These are phyloP conservation scores for Sphenostylis stenocarpa DNA, from an alignment of 306 rosid genomes.

Conservation along the genomic window DNA sequence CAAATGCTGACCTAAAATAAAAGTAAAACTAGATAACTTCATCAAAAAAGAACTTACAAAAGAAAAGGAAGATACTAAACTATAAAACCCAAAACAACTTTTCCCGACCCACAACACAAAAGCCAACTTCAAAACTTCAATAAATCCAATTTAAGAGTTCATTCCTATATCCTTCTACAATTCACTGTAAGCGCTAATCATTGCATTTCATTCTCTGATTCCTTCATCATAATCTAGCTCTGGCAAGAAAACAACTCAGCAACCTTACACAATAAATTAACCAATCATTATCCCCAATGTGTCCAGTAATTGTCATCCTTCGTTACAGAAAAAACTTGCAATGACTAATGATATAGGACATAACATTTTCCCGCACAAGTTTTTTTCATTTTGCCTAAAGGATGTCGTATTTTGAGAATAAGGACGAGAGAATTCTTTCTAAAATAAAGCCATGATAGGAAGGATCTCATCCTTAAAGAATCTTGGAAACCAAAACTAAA, in stretches of 20 bases:
- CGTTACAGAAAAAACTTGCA: neutral
- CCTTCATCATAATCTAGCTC: neutral
- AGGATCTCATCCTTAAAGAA: neutral
- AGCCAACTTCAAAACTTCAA: constrained; percentile 3
- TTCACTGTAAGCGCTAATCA: neutral
- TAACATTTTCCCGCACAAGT: too few species aligned
- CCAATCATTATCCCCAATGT: neutral
- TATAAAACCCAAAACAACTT: neutral
- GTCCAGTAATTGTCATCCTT: neutral
- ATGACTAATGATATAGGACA: neutral
- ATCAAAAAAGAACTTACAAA: neutral
- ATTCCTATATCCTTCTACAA: neutral
- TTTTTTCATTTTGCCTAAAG: neutral
- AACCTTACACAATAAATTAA: neutral
- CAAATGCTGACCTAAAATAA: neutral
- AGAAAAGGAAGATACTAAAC: neutral
- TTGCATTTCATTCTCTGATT: neutral
- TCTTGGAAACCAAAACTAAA: neutral
- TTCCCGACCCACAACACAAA: neutral
- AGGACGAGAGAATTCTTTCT: neutral
- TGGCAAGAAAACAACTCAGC: neutral
- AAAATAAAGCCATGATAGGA: neutral
- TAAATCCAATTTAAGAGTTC: neutral
- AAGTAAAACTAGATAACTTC: neutral
- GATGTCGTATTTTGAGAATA: neutral